phyloP scores from a whole-genome alignment of 495 filamentous ascomycete species.

The Penicillium paxilli region DNA sequence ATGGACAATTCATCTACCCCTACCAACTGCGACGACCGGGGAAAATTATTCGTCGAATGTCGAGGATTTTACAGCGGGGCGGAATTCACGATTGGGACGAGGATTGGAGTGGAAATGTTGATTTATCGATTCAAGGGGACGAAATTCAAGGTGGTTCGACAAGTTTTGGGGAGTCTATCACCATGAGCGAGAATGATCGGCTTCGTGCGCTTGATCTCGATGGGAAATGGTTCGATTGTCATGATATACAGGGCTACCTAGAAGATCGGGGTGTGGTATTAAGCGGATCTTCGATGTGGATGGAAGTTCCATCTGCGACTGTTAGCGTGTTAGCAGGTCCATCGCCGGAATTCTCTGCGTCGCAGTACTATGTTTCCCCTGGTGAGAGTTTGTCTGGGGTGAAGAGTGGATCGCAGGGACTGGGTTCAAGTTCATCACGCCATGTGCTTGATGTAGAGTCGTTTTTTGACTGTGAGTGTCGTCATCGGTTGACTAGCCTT shows the following conservation, averaged over 20 bases:
- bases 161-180: too few species aligned
- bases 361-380: conserved; percentile 10
- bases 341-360: conserved; percentile 13
- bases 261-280: conserved; percentile 18
- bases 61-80: conserved; percentile 20
- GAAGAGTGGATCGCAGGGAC: too few species aligned
- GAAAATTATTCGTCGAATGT: conserved; percentile 20
- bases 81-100: conserved; percentile 30
- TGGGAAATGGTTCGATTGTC: conserved; percentile 31
- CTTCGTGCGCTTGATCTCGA: conserved; percentile 24
- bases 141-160: too few species aligned
- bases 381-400: too few species aligned
- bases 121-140: conserved; percentile 3
- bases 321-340: conserved; percentile 15
- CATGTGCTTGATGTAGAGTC: conserved; percentile 28
- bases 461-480: conserved; percentile 28
- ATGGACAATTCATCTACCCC: conserved; percentile 22
- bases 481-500: neutral
- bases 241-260: conserved; percentile 31
- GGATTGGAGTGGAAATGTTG: conserved; percentile 26
- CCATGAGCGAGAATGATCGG: conserved; percentile 12
- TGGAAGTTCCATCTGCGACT: conserved; percentile 15
- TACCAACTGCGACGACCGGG: conserved; percentile 20
- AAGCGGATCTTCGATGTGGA: conserved; percentile 18
- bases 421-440: neutral